phyloP scores from a whole-genome alignment of 352 stramenopile species.

The Aphanomyces stellatus region DNA sequence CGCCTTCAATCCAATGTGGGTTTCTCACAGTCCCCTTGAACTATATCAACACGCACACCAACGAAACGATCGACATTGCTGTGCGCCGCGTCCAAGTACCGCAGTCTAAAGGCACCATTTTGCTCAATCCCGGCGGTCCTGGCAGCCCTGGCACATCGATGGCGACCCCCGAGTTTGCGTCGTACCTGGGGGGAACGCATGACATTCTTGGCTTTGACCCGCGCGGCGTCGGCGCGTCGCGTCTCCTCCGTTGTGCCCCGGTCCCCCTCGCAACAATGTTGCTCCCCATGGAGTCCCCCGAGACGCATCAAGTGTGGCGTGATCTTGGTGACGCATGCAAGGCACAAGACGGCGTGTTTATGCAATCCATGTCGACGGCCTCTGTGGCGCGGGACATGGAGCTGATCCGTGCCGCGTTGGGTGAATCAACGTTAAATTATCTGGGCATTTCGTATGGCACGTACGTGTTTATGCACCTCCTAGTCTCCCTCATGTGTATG shows the following conservation, averaged over 20 bases:
- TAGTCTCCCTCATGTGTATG: too few species aligned
- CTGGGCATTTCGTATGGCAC: slow-evolving; percentile 19
- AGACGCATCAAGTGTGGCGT: background rate
- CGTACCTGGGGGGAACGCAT: background rate
- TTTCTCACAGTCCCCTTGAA: slow-evolving; percentile 6
- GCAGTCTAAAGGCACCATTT: background rate
- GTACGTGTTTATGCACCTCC: too few species aligned
- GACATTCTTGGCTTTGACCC: slow-evolving; percentile 16
- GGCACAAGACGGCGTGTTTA: slow-evolving; percentile 9
- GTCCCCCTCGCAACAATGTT: too few species aligned
- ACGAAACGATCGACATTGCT: slow-evolving; percentile 9
- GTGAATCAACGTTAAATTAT: slow-evolving; percentile 1
- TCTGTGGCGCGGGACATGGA: slow-evolving; percentile 16
- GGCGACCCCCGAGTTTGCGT: background rate
- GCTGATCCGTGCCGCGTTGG: slow-evolving; percentile 1
- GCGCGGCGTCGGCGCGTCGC: slow-evolving; percentile 2
- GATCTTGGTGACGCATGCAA: too few species aligned
- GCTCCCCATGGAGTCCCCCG: background rate
- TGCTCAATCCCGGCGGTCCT: slow-evolving; percentile 15
- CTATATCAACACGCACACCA: background rate
- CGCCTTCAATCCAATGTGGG: background rate
- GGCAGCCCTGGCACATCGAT: background rate
- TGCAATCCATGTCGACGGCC: background rate
- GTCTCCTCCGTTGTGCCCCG: background rate
- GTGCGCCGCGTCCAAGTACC: background rate